Evolutionary conservation across 1,284 basidiomycete genomes (phyloP).

Genomic region (Leccinum insolens): DNA sequence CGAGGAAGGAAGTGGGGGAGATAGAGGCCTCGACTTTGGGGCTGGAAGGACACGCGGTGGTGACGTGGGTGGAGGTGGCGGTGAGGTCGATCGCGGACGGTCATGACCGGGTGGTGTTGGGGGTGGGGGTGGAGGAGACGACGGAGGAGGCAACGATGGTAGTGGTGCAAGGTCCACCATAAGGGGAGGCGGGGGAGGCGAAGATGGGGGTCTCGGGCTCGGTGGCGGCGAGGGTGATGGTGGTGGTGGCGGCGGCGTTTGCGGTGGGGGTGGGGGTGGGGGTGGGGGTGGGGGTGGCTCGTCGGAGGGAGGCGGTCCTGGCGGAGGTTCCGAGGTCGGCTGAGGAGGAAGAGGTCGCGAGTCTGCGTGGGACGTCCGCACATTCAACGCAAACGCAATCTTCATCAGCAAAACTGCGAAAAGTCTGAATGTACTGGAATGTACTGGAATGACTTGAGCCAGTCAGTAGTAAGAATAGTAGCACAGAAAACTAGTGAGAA

Average conservation of each 20-base stretch:
- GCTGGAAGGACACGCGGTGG: constrained; percentile 9
- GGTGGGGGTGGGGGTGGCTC: constrained; percentile 15
- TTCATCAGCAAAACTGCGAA: too few species aligned
- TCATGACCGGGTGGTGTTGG: constrained; percentile 13
- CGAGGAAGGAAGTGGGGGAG: constrained; percentile 29
- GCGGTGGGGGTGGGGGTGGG: constrained; percentile 18
- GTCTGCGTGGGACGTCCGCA: constrained; percentile 30
- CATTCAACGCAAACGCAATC: constrained; percentile 34
- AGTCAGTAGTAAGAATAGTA: too few species aligned
- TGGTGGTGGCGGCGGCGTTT: constrained; percentile 19
- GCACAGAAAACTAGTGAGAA: too few species aligned
- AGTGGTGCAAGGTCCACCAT: constrained; percentile 18
- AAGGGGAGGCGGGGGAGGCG: neutral
- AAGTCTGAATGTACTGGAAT: too few species aligned
- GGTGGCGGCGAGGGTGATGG: too few species aligned
- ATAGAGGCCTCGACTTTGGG: constrained; percentile 17
- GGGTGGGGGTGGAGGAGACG: constrained; percentile 20
- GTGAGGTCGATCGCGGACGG: constrained; percentile 29
- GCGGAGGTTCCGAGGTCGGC: constrained; percentile 31
- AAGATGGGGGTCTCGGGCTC: neutral
- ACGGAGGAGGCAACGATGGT: constrained; percentile 22
- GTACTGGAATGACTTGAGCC: too few species aligned
- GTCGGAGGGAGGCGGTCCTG: constrained; percentile 29
- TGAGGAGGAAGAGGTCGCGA: constrained; percentile 32
- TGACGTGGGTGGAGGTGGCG: constrained; percentile 31